phyloP scores from a whole-genome alignment of 495 filamentous ascomycete genomes.

The Aspergillus wentii region DNA sequence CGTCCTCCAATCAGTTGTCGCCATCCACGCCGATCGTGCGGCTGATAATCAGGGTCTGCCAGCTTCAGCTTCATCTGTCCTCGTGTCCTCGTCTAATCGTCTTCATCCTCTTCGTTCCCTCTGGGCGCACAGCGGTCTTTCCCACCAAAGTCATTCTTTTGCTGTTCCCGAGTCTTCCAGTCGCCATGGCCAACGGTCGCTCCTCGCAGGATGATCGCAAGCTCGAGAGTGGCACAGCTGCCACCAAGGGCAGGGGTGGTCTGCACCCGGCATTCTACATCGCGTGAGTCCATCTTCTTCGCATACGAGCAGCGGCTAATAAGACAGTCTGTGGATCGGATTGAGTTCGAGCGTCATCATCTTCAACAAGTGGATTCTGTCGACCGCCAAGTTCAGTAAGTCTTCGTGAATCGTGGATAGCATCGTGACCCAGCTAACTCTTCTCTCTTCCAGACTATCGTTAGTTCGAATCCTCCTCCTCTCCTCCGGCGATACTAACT shows the following conservation, averaged over 20 bases:
- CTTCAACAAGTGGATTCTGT: constrained; percentile 97
- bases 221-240: constrained; percentile 22
- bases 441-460: constrained; percentile 33
- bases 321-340: no score
- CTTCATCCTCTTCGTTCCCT: no score
- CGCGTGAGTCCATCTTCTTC: constrained; percentile 1
- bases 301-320: no score
- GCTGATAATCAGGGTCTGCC: no score
- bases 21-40: no score
- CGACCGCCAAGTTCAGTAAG: constrained; percentile 73
- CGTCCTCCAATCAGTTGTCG: no score
- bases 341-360: constrained; percentile 87
- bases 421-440: constrained; percentile 13
- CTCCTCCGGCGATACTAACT: neutral
- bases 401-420: constrained; percentile 1
- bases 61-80: no score
- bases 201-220: constrained; percentile 30
- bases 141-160: no score
- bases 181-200: constrained; percentile 27
- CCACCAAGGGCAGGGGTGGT: constrained; percentile 15
- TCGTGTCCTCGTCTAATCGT: no score
- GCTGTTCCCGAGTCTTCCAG: no score
- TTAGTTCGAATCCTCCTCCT: constrained; percentile 9
- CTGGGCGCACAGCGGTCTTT: no score
- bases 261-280: constrained; percentile 59